Conservation (phyloP, 768 basidiomycete genomes). For the Brasilioporus rufonigricans region DNA sequence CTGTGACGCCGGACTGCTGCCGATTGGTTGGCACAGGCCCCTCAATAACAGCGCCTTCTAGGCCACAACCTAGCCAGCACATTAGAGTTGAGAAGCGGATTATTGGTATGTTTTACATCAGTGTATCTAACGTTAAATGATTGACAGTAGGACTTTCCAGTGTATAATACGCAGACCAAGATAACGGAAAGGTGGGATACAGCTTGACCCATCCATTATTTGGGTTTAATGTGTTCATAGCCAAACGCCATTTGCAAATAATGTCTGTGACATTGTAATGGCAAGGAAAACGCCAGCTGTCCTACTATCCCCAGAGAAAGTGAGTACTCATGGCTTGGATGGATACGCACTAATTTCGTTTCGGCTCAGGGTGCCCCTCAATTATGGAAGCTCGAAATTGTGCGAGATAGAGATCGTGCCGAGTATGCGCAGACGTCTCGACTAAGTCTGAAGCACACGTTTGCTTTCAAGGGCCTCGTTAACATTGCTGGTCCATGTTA, state of each 20-base stretch:
- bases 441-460: conserved; percentile 52
- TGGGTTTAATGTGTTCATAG: conserved; percentile 21
- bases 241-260: no score
- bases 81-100: conserved; percentile 53
- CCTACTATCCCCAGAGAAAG: conserved; percentile 38
- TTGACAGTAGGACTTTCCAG: conserved; percentile 25
- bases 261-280: conserved; percentile 51
- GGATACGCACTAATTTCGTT: conserved; percentile 7
- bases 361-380: conserved; percentile 62
- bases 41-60: conserved; percentile 38
- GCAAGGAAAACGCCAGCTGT: conserved; percentile 43
- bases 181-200: conserved; percentile 42
- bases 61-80: conserved; percentile 45
- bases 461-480: conserved; percentile 62
- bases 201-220: background rate
- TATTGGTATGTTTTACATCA: conserved; percentile 38
- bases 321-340: conserved; percentile 14
- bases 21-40: conserved; percentile 51
- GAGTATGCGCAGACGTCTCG: conserved; percentile 31
- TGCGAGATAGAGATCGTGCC: conserved; percentile 49
- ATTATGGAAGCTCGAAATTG: conserved; percentile 66
- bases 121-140: background rate
- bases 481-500: conserved; percentile 82
- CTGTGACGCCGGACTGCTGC: conserved; percentile 44
- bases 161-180: conserved; percentile 47